phyloP scores from a whole-genome alignment of 768 basidiomycete species.

The Rhizopogon vesiculosus region DNA sequence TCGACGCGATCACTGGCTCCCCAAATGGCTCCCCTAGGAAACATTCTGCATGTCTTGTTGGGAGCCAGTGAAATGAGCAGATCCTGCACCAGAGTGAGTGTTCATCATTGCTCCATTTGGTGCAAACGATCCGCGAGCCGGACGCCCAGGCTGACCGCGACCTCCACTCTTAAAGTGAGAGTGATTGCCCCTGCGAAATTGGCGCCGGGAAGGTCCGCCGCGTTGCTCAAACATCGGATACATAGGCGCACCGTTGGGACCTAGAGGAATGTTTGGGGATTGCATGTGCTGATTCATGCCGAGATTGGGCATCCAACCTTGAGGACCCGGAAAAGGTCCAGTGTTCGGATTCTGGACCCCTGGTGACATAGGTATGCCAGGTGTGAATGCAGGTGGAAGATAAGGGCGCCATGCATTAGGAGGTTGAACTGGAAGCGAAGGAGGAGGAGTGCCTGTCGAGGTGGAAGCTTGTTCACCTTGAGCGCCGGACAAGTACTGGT shows the following conservation, averaged over 20 bases:
- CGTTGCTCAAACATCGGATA: constrained; percentile 19
- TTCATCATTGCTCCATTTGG: not conserved
- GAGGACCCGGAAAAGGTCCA: constrained; percentile 15
- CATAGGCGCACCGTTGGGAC: constrained; percentile 9
- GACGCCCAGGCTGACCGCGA: constrained; percentile 18
- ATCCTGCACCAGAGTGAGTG: not conserved
- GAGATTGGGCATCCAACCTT: constrained; percentile 22
- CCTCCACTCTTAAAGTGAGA: constrained; percentile 16
- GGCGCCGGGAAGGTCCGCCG: constrained; percentile 23
- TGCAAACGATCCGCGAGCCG: constrained; percentile 9
- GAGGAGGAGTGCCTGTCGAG: constrained; percentile 11
- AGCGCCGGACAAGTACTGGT: constrained; percentile 58
- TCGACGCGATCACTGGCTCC: not conserved
- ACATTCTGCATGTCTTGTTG: not conserved
- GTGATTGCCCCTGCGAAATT: constrained; percentile 27
- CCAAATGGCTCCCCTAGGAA: not conserved
- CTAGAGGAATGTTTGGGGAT: constrained; percentile 12
- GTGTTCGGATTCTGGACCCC: constrained; percentile 26
- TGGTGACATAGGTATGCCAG: constrained; percentile 20
- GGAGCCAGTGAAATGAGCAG: not conserved
- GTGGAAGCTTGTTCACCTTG: constrained; percentile 22
- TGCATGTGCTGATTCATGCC: constrained; percentile 12
- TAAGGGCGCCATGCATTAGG: constrained; percentile 30
- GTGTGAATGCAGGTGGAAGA: constrained; percentile 14
- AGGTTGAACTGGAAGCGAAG: constrained; percentile 23